Evolutionary conservation across 1,284 basidiomycete species (phyloP), one percentile per base, ranked within the genome.

Genomic region (Sanghuangporus weigelae): DNA sequence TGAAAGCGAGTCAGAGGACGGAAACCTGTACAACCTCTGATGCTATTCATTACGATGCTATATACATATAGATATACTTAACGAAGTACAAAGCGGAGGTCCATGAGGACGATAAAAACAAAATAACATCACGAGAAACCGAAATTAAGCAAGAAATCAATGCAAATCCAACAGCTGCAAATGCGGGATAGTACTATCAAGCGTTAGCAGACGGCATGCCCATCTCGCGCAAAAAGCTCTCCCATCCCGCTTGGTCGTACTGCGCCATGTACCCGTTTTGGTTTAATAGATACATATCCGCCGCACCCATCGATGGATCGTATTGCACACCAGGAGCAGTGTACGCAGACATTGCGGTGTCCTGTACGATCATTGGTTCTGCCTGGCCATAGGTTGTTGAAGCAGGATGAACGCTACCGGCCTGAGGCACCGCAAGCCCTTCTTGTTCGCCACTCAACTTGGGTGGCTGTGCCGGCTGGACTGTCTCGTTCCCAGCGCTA

Each of bases 211-310:
- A n/a, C 35, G 57, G 35, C 44, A 64, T 60, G 26, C 59, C 53
- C 38, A 60, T 39, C 19, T 60, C 58, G 16, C 46, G 51, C 63
- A 64, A 42, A 26, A 60, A 64, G 19, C 26, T 53, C 16, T 60
- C 63, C 57, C 53, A 64, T 7, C 19, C 31, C 19, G 39, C 42
- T 40, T 60, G 57, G 26, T 56, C 54, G 31, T 59, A 35, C 57
- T 44, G 39, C 7, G 23, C 8, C 40, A 59, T n/a, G 36, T 46
- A 59, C 26, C 23, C 31, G 3, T 35, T 26, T 19, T 46, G 23
- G 19, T 35, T 50, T 40, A 35, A 26, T 16, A 36, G 35, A 19
- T 54, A 38, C 53, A 54, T 54, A n/a, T 48, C 57, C 7, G 19
- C 44, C 7, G 19, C 44, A n/a, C 16, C 35, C 19, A 23, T 51